Conservation (phyloP, 2,329 filamentous ascomycete genomes). For the Xylariales sp. region DNA sequence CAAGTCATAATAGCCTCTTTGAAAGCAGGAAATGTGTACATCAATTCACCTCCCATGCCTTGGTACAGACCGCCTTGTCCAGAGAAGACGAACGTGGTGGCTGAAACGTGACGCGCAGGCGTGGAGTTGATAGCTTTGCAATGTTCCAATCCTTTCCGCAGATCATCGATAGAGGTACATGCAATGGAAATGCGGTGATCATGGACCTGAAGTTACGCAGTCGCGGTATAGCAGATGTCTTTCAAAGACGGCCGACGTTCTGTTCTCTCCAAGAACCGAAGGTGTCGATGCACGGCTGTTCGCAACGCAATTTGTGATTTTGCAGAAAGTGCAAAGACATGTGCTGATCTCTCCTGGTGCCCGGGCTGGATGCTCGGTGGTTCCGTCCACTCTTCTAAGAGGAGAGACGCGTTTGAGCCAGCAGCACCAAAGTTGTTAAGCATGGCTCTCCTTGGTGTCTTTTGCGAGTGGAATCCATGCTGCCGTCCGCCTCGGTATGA, state of each 20-base stretch:
- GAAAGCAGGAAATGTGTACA: slow-evolving; percentile 12
- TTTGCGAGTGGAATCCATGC: slow-evolving; percentile 4
- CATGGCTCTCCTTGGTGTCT: slow-evolving; percentile 7
- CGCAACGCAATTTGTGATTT: slow-evolving; percentile 11
- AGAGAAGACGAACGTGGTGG: slow-evolving; percentile 12
- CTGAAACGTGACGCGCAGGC: not conserved
- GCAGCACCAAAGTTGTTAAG: no score
- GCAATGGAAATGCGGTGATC: slow-evolving; percentile 12
- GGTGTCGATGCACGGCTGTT: slow-evolving; percentile 10
- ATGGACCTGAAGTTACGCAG: slow-evolving; percentile 14
- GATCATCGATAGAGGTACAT: slow-evolving; percentile 9
- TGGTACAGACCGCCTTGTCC: slow-evolving; percentile 13
- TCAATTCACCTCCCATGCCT: slow-evolving; percentile 15
- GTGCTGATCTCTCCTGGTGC: slow-evolving; percentile 2
- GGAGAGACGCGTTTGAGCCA: slow-evolving; percentile 17
- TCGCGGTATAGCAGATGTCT: slow-evolving; percentile 17
- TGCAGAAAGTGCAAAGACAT: slow-evolving; percentile 13
- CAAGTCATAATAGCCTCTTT: slow-evolving; percentile 9
- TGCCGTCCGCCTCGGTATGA: slow-evolving; percentile 5
- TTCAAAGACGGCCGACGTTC: slow-evolving; percentile 9
- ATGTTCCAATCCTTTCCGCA: slow-evolving; percentile 4
- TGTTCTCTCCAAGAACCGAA: slow-evolving; percentile 8
- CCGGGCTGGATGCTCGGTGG: not conserved
- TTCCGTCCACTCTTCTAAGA: slow-evolving; percentile 14
- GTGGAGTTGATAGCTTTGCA: not conserved